Evolutionary conservation across 2,329 filamentous ascomycete genomes (phyloP), one percentile per base, ranked within the genome.

Genomic region (Pseudocercospora macadamiae): DNA sequence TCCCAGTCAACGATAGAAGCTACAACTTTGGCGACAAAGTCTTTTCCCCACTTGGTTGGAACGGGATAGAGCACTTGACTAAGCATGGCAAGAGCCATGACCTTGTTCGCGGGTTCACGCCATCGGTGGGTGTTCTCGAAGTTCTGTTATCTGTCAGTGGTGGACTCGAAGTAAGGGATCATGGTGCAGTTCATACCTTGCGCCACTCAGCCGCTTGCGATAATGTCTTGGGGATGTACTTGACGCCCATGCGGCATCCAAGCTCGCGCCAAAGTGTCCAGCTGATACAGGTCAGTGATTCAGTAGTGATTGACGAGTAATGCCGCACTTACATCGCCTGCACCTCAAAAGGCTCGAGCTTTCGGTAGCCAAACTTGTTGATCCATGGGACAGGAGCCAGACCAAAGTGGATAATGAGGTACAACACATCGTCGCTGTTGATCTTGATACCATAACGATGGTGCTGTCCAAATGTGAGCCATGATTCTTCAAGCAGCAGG

Each of bases 381-480:
- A 59, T 59, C 56, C 56, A 59, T 21, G 56, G 56, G 3, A 59
- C 51, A 18, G 56, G 56, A 2, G 56, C 56, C n/a, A 59, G 39
- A 28, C 56, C 56, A 18, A 59, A 59, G 21, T 59, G 56, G 37
- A 59, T 59, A n/a, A 59, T 44, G 7, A 59, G 42, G 26, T 59
- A 59, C 21, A 59, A 30, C 2, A 59, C 42, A 37, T 59, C 55
- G 21, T 58, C 55, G 23, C 55, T 58, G 25, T 58, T 58, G 48
- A 58, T 58, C 49, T 58, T 58, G 49, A 58, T 58, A 18, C 55
- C 55, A 34, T 58, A 58, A 10, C 56, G 56, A 39, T 59, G 56
- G 18, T 59, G 56, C 51, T 54, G 36, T 19, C 10, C 2, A 9
- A 14, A 37, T 16, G 28, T 52, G 10, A 52, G 32, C 30, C 23